Percentiles rank a stretch among this genome's conserved stretches.
Conservation (phyloP, 1,284 basidiomycete genomes). For the Puccinia hordei region DNA sequence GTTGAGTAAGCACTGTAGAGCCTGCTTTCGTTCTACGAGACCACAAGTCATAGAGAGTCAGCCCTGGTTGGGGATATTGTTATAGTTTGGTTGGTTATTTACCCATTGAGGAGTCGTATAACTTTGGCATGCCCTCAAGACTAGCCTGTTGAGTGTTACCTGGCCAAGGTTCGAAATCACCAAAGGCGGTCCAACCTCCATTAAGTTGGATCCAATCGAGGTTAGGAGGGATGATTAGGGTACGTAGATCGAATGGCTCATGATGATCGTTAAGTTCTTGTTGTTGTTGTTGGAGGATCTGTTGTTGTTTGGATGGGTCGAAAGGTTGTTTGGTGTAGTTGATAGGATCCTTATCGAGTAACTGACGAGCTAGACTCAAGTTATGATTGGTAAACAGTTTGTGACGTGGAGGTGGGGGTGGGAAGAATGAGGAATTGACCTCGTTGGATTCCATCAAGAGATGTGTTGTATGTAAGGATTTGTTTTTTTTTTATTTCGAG, state of each 20-base stretch:
- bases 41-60: background rate
- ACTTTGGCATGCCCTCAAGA: slow-evolving; percentile 41
- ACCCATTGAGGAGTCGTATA: slow-evolving; percentile 32
- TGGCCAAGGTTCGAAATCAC: slow-evolving; percentile 36
- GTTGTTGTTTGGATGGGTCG: background rate
- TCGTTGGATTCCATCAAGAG: slow-evolving; percentile 47
- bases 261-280: background rate
- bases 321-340: too few relatives aligned
- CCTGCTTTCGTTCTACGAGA: slow-evolving; percentile 17
- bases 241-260: slow-evolving; percentile 11
- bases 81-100: background rate
- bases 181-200: slow-evolving; percentile 18
- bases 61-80: too few relatives aligned
- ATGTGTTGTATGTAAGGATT: too few relatives aligned
- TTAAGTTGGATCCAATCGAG: slow-evolving; percentile 18
- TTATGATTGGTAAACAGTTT: slow-evolving; percentile 7
- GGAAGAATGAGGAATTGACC: slow-evolving; percentile 47
- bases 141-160: background rate
- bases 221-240: slow-evolving; percentile 1
- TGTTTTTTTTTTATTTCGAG: too few relatives aligned
- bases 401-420: slow-evolving; percentile 28
- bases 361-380: background rate
- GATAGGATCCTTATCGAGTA: too few relatives aligned
- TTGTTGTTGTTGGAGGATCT: background rate
- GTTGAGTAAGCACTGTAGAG: slow-evolving; percentile 23